Percentiles rank a stretch among this genome's conserved stretches.
These are phyloP conservation scores for Penicillium sclerotigenum DNA, from an alignment of 2,329 filamentous ascomycete species.

Conservation along the genomic window DNA sequence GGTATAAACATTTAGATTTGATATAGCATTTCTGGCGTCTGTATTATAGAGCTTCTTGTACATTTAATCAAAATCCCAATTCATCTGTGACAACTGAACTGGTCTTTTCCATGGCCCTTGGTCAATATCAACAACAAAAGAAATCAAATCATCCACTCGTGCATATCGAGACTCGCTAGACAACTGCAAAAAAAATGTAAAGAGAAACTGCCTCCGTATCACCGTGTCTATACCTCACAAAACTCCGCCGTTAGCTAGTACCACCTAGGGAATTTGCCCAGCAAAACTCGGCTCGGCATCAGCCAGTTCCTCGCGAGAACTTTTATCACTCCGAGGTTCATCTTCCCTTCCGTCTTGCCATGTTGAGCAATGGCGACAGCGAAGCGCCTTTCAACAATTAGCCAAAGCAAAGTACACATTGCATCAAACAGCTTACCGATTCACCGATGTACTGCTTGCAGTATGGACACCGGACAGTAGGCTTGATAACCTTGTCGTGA, in stretches of 20 bases:
- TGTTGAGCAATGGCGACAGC: constrained; percentile 57
- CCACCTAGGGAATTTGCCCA: background rate
- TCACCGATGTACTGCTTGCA: constrained; percentile 52
- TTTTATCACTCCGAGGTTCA: constrained; percentile 2
- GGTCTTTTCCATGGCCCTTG: background rate
- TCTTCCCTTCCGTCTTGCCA: constrained; percentile 58
- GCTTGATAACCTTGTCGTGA: constrained; percentile 68
- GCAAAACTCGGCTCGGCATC: background rate
- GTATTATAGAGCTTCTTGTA: constrained; percentile 2
- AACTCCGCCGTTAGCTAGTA: background rate
- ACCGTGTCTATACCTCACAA: background rate
- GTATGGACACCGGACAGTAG: constrained; percentile 63
- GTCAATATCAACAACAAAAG: background rate
- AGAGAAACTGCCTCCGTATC: background rate
- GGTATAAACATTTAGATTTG: background rate
- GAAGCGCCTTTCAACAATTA: constrained; percentile 36
- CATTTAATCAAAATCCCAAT: background rate
- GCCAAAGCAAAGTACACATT: background rate
- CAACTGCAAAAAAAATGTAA: background rate
- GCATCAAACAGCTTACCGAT: constrained; percentile 48
- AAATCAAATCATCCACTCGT: background rate
- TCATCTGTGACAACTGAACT: background rate
- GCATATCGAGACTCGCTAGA: background rate
- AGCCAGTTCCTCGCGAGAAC: background rate
- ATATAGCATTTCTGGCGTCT: background rate